Evolutionary conservation across 495 filamentous ascomycete species (phyloP), one percentile per base, ranked within the genome.

Genomic region (Aspergillus taichungensis): DNA sequence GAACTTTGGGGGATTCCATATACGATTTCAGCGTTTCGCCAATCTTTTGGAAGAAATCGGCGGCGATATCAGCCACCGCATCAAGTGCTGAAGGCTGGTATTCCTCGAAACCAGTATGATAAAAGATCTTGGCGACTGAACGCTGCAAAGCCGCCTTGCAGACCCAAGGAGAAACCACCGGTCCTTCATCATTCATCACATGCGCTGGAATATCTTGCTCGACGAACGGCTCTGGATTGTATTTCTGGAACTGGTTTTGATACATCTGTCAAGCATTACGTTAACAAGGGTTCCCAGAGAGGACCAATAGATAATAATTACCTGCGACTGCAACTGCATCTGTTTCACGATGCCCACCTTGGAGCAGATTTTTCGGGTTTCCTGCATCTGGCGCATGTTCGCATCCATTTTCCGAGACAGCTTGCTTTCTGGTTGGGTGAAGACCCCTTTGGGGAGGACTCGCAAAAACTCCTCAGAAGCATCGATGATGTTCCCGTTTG

Each of bases 301-400:
- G 7, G n/a, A 3, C 18, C 13, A 24, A 27, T 1, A 31, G 14
- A n/a, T 13, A 42, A 35, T 0, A 28, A 55, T 52, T 80, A 90
- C 89, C 78, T 95, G 92, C 37, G 89, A 84, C 57, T 99, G 94
- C 29, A 95, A 72, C 61, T 97, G 94, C 92, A 99, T 99, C 69
- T 99, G 92, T 73, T 97, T 99, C 60, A 99, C 89, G 47, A 99
- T 84, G 28, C 87, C 82, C 57, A 97, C 90, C 63, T 97, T 97
- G 3, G 88, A 89, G 59, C 87, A 94, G 8, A 99, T 76, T 61
- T 96, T 97, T 53, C 94, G 75, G 0, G 92, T 97, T 47, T 96
- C 91, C 62, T 99, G 92, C 82, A 97, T 88, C 57, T 96, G 89
- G 33, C 78, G 77, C 71, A 97, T 84, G 54, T 99, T 99, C 41